phyloP scores from a whole-genome alignment of 2,329 filamentous ascomycete genomes.

The Talaromyces rugulosus region DNA sequence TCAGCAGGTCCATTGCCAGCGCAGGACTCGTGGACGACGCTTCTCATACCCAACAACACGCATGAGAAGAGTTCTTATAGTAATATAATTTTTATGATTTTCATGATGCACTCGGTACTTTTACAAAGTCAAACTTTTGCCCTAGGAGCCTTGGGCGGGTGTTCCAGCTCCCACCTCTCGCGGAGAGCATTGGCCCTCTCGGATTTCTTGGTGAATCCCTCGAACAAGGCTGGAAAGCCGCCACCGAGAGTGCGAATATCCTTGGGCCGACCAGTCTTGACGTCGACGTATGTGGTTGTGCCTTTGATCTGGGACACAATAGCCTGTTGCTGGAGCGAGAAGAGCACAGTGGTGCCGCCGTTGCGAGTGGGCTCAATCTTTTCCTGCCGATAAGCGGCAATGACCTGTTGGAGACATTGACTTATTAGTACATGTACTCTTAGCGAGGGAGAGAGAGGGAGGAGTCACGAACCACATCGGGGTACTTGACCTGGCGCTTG shows the following conservation, averaged over 20 bases:
- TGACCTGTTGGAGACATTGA: background rate
- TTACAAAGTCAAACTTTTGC: background rate
- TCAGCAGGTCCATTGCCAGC: too few relatives aligned
- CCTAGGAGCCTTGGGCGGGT: background rate
- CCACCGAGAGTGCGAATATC: background rate
- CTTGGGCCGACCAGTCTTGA: background rate
- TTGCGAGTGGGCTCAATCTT: background rate
- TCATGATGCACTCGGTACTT: background rate
- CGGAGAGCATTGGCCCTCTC: background rate
- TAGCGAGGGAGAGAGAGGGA: background rate
- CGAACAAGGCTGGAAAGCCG: background rate
- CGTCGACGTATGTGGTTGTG: background rate
- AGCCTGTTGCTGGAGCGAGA: background rate
- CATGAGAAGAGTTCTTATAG: background rate
- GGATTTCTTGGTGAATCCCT: background rate
- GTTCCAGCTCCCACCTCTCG: background rate
- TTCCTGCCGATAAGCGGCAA: background rate
- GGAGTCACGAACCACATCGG: background rate
- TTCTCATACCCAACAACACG: background rate
- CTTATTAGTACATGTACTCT: background rate
- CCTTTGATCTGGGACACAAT: background rate
- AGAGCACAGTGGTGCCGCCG: background rate
- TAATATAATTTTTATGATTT: background rate
- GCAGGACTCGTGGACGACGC: too few relatives aligned
- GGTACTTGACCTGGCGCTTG: background rate